These are phyloP conservation scores for Chaetomium sp. DNA, from an alignment of 2,329 filamentous ascomycete genomes.

Conservation along the genomic window DNA sequence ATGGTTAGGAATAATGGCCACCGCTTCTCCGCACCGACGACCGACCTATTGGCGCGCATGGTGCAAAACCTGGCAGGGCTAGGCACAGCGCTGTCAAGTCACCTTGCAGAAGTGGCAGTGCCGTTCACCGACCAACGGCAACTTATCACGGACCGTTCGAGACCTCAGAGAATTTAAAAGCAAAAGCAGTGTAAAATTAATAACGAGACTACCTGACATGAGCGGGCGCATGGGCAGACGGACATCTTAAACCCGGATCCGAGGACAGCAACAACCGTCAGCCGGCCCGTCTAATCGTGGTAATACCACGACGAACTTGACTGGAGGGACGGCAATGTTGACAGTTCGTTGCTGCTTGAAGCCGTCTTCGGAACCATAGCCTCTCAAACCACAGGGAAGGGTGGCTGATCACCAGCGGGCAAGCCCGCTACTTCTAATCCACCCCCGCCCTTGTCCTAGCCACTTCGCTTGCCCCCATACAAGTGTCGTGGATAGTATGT, in stretches of 20 bases:
- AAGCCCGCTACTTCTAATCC: neutral
- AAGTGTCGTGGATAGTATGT: neutral
- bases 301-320: neutral
- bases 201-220: conserved; percentile 18
- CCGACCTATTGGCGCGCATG: conserved; percentile 10
- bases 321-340: neutral
- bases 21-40: conserved; percentile 14
- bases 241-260: conserved; percentile 2
- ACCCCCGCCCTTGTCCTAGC: neutral
- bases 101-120: neutral
- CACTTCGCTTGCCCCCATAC: no score
- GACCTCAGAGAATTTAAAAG: neutral
- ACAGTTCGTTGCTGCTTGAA: neutral
- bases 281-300: conserved; percentile 5
- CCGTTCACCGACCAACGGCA: no score
- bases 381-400: neutral
- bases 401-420: neutral
- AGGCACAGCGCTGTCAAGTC: conserved; percentile 7
- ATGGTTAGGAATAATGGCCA: neutral
- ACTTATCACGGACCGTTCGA: neutral
- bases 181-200: conserved; percentile 22
- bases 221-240: conserved; percentile 7
- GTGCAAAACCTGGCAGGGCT: conserved; percentile 5
- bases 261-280: neutral
- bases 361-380: neutral